Percentiles rank a stretch among this genome's conserved stretches.
Conservation (phyloP, 371 early-diverging fungal species). For the Polyrhizophydium stewartii region DNA sequence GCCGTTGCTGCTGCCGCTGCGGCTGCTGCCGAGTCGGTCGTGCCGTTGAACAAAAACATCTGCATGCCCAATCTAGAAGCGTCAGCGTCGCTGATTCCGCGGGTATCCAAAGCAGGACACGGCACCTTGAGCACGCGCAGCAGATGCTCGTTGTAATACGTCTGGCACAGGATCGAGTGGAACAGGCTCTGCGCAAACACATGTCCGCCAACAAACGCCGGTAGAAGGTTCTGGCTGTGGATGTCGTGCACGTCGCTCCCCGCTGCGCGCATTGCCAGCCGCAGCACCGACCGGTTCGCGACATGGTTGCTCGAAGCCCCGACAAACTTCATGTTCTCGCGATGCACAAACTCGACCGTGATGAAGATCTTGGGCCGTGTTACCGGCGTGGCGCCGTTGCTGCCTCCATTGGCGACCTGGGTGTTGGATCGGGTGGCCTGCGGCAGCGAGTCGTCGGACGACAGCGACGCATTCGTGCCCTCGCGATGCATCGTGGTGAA, state of each 20-base stretch:
- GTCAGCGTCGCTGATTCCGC: neutral
- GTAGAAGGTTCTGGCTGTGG: conserved; percentile 20
- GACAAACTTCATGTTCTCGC: conserved; percentile 67
- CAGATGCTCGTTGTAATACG: conserved; percentile 54
- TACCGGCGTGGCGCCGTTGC: no score
- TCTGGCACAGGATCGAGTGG: conserved; percentile 63
- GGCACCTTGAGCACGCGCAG: conserved; percentile 45
- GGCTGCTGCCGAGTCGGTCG: neutral
- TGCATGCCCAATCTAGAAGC: neutral
- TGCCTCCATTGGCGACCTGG: no score
- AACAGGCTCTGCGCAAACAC: conserved; percentile 59
- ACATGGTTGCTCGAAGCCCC: conserved; percentile 42
- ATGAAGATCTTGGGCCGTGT: conserved; percentile 42
- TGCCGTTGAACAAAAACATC: conserved; percentile 1
- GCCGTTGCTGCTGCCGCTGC: no score
- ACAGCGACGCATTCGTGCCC: neutral
- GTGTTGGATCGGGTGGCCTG: no score
- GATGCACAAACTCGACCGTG: conserved; percentile 62
- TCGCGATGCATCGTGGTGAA: neutral
- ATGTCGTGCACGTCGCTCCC: conserved; percentile 6
- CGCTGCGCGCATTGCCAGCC: neutral
- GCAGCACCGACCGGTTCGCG: conserved; percentile 2
- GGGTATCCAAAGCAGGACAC: conserved; percentile 24
- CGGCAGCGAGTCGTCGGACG: neutral
- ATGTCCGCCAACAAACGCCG: conserved; percentile 64